Evolutionary conservation across 1,139 yeast species (phyloP).

Genomic region (Saccharomyces hybrid): DNA sequence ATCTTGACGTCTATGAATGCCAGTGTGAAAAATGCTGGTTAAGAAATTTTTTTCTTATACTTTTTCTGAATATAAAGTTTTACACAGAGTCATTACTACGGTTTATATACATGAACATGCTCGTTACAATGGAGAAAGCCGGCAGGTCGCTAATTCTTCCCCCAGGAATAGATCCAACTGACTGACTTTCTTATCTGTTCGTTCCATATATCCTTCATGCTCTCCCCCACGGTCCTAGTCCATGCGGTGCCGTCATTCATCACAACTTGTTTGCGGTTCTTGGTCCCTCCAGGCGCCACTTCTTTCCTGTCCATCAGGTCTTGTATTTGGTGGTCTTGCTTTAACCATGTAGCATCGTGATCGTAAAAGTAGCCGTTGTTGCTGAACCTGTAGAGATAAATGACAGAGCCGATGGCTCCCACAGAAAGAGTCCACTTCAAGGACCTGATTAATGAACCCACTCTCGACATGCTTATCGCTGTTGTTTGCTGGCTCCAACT

Average conservation of each 20-base stretch:
- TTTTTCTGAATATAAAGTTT: background rate
- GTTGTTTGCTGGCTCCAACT: background rate
- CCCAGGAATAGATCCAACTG: conserved; percentile 26
- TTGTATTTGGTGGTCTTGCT: conserved; percentile 15
- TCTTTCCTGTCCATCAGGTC: conserved; percentile 20
- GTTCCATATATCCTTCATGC: conserved; percentile 31
- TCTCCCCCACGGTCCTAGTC: conserved; percentile 20
- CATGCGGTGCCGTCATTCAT: conserved; percentile 9
- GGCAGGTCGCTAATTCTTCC: conserved; percentile 7
- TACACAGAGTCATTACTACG: conserved; percentile 1
- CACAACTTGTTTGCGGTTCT: conserved; percentile 6
- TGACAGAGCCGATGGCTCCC: conserved; percentile 13
- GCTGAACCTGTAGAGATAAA: conserved; percentile 24
- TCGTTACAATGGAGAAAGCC: background rate
- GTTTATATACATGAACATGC: background rate
- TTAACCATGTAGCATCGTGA: conserved; percentile 5
- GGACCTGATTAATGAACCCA: background rate
- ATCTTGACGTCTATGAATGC: background rate
- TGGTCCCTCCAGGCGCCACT: background rate
- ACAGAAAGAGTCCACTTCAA: background rate
- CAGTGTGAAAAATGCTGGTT: background rate
- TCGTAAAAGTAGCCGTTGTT: conserved; percentile 24
- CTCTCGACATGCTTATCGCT: background rate
- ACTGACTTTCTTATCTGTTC: conserved; percentile 24
- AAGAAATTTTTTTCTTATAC: background rate